Evolutionary conservation across 805 yeast species (phyloP).

Genomic region (Yueomyces sinensis): DNA sequence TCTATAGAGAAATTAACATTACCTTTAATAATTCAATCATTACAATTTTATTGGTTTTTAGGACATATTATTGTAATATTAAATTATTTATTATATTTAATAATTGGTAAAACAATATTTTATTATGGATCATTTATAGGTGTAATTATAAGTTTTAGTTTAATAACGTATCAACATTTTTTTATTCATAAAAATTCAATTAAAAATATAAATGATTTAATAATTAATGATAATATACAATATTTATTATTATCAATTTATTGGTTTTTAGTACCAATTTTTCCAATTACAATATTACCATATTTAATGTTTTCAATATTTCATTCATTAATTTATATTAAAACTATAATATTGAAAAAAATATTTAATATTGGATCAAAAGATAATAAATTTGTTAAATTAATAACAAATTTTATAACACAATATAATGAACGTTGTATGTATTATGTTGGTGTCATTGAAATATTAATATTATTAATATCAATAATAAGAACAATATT

Average conservation of each 20-base stretch:
- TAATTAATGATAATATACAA: constrained; percentile 58
- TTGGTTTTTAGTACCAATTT: constrained; percentile 46
- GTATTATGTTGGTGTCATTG: constrained; percentile 46
- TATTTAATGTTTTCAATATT: constrained; percentile 67
- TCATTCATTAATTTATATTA: constrained; percentile 64
- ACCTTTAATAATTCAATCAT: constrained; percentile 21
- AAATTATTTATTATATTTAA: constrained; percentile 21
- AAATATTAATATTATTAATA: constrained; percentile 31
- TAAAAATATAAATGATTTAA: constrained; percentile 12
- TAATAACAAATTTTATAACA: constrained; percentile 33
- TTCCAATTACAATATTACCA: constrained; percentile 53
- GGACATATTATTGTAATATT: constrained; percentile 41
- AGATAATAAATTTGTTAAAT: constrained; percentile 17
- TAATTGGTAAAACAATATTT: constrained; percentile 28
- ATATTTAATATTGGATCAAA: constrained; percentile 19
- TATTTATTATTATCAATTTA: constrained; percentile 47
- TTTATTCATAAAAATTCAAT: constrained; percentile 11
- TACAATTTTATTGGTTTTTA: constrained; percentile 68
- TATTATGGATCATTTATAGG: constrained; percentile 52
- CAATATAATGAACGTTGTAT: constrained; percentile 46
- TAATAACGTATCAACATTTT: constrained; percentile 54
- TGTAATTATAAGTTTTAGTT: constrained; percentile 59
- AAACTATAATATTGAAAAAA: constrained; percentile 54
- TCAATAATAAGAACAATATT: constrained; percentile 40
- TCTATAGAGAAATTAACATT: background rate